These are phyloP conservation scores for Chytriomyces confervae DNA, from an alignment of 192 early-diverging fungal genomes.

Conservation along the genomic window DNA sequence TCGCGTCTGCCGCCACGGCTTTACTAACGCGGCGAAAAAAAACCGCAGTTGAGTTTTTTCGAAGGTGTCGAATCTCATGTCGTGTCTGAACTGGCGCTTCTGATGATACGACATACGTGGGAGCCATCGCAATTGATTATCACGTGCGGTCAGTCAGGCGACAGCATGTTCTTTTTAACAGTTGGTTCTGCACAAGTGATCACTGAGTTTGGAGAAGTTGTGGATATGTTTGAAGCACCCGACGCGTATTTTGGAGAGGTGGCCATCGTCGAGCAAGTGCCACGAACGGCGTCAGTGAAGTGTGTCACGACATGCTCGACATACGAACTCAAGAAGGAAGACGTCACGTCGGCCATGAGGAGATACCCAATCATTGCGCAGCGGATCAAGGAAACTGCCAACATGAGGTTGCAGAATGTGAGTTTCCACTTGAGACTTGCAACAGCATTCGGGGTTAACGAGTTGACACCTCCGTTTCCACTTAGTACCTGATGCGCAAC, in stretches of 20 bases:
- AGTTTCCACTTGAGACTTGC: neutral
- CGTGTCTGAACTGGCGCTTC: constrained; percentile 45
- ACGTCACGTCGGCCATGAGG: constrained; percentile 40
- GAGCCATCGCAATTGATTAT: constrained; percentile 45
- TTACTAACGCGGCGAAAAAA: neutral
- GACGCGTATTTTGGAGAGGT: constrained; percentile 62
- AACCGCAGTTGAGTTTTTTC: constrained; percentile 43
- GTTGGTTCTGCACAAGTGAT: constrained; percentile 54
- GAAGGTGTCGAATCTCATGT: constrained; percentile 36
- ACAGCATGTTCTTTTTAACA: constrained; percentile 62
- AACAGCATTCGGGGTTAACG: too few relatives aligned
- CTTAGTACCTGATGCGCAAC: constrained; percentile 19
- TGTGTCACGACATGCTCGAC: constrained; percentile 46
- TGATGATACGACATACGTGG: constrained; percentile 47
- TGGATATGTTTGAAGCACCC: constrained; percentile 44
- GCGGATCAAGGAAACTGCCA: constrained; percentile 50
- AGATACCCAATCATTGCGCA: constrained; percentile 44
- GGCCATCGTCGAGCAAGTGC: constrained; percentile 56
- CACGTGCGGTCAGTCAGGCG: constrained; percentile 38
- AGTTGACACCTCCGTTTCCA: neutral
- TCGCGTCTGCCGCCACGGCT: neutral
- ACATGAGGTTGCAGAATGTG: constrained; percentile 48
- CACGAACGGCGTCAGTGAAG: constrained; percentile 48
- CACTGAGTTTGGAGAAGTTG: constrained; percentile 52
- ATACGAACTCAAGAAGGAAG: constrained; percentile 45